These are phyloP conservation scores for Populus nigra DNA, from an alignment of 345 rosid genomes.

Conservation along the genomic window DNA sequence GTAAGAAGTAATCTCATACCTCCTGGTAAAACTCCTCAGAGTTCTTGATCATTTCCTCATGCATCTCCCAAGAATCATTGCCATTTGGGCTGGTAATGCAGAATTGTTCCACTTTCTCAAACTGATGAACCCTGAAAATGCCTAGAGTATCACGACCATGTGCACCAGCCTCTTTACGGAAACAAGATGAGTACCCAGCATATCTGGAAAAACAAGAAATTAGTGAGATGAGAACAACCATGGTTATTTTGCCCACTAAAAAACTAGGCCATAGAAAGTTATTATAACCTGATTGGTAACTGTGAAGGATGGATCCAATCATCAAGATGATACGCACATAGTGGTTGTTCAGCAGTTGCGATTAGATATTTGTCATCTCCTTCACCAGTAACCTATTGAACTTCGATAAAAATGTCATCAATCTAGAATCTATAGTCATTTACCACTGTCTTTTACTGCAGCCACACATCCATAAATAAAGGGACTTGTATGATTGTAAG, in stretches of 20 bases:
- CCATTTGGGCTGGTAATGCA: slow-evolving; percentile 86
- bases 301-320: slow-evolving; percentile 91
- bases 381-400: slow-evolving; percentile 82
- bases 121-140: slow-evolving; percentile 96
- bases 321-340: slow-evolving; percentile 83
- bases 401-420: background rate
- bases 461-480: background rate
- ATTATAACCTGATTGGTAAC: slow-evolving; percentile 64
- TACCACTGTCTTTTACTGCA: background rate
- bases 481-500: background rate
- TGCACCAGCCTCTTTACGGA: slow-evolving; percentile 97
- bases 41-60: slow-evolving; percentile 86
- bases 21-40: slow-evolving; percentile 79
- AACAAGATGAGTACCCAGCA: slow-evolving; percentile 93
- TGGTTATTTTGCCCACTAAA: background rate
- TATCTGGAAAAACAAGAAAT: slow-evolving; percentile 45
- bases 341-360: slow-evolving; percentile 96
- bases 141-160: slow-evolving; percentile 97
- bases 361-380: slow-evolving; percentile 93
- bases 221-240: background rate
- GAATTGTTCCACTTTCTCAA: slow-evolving; percentile 96
- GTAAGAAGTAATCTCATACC: slow-evolving; percentile 32
- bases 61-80: slow-evolving; percentile 87
- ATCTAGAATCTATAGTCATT: background rate
- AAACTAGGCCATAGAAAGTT: background rate